phyloP scores from a whole-genome alignment of 345 rosid genomes.

The Alliaria petiolata region DNA sequence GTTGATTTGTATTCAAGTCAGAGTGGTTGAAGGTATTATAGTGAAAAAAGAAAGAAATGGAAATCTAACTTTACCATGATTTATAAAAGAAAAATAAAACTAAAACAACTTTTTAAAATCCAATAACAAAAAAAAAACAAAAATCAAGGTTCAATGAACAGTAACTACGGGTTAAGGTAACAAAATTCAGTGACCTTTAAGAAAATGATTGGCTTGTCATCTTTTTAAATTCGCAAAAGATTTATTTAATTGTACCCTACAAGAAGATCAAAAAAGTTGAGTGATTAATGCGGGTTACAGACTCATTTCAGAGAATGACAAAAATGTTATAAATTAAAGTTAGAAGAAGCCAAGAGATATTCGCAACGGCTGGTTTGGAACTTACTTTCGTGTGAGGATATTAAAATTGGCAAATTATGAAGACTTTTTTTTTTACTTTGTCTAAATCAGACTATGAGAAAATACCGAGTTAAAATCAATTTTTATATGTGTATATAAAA shows the following conservation, averaged over 20 bases:
- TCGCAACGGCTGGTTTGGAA: constrained; percentile 1
- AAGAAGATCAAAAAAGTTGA: neutral
- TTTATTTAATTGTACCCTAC: neutral
- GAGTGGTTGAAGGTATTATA: neutral
- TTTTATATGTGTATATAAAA: neutral
- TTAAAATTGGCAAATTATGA: neutral
- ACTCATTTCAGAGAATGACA: constrained; percentile 16
- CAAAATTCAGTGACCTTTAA: constrained; percentile 3
- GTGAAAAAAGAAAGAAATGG: neutral
- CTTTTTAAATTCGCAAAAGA: neutral
- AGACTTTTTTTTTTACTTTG: neutral
- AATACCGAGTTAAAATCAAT: neutral
- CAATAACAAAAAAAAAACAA: neutral
- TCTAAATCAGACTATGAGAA: neutral
- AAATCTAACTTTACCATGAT: neutral
- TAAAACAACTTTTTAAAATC: neutral
- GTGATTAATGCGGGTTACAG: constrained; percentile 5
- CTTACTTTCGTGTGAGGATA: neutral
- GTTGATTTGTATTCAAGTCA: neutral
- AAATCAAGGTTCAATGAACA: constrained; percentile 11
- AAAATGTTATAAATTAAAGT: constrained; percentile 24
- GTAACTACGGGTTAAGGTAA: neutral
- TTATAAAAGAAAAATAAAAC: neutral
- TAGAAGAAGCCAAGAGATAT: constrained; percentile 9
- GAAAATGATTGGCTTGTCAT: constrained; percentile 10